Evolutionary conservation across 1,284 basidiomycete genomes (phyloP), one percentile per base, ranked within the genome.

Genomic region (Phenoliferia sp.): DNA sequence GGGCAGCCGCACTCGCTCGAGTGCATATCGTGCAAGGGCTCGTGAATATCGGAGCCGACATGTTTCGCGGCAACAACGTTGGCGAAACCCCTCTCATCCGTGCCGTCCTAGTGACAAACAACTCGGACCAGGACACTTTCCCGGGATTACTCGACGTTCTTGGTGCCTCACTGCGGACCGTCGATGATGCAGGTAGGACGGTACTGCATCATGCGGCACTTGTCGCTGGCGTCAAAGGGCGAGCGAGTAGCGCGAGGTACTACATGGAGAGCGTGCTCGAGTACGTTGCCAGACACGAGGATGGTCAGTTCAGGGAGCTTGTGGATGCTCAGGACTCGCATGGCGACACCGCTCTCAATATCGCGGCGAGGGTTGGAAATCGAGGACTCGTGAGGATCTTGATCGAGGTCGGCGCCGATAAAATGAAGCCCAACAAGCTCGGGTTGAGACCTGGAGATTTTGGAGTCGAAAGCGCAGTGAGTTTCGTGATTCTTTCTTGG

Each of bases 51-150:
- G 91, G 92, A 33, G 90, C 93, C 2, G 94, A 97, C 77, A 83
- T 92, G 26, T 85, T 92, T 73, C 85, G 91, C 32, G 94, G 94
- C 3, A 99, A 99, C 80, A 89, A 90, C 77, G 86, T 89, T 7
- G 95, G 96, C 61, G 95, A 99, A 80, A 98, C 95, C 0, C 88
- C 96, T 1, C 85, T 99, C 31, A 92, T 97, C 62, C 88, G 96
- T 56, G 89, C 94, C 1, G 90, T 94, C 65, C 85, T 99, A 59
- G 89, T 94, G 10, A 93, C 90, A 32, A 89, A 94, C 77, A 89
- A 90, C 75, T 89, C 86, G 69, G 93, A 96, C 73, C 83, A 85
- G 48, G 81, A 82, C 26, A 84, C 84, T 9, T 95, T 99, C 80
- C 82, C 85, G 36, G 77, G 80, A 32, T 69, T 82, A 2, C 76